These are phyloP conservation scores for Metarhizium anisopliae DNA, from an alignment of 2,329 filamentous ascomycete species.

Conservation along the genomic window DNA sequence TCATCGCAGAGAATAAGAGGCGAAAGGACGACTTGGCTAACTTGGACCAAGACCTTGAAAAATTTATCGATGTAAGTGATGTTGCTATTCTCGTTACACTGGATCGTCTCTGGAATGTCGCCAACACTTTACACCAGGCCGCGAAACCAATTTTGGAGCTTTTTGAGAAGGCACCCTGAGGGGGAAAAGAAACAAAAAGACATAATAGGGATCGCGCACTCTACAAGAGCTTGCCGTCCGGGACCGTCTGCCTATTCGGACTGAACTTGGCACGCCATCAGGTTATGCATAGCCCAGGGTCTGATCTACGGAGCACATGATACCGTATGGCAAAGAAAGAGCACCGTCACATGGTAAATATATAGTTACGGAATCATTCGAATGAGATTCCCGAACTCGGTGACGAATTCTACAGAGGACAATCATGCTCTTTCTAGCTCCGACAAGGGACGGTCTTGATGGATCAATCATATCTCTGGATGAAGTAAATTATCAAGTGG, in stretches of 20 bases:
- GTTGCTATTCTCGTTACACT: background rate
- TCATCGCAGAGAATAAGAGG: slow-evolving; percentile 71
- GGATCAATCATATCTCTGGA: too few relatives aligned
- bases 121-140: slow-evolving; percentile 41
- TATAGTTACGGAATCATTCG: too few relatives aligned
- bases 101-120: background rate
- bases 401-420: too few relatives aligned
- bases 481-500: too few relatives aligned
- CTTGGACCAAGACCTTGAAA: slow-evolving; percentile 85
- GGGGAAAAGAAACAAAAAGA: background rate
- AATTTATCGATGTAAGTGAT: slow-evolving; percentile 72
- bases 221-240: background rate
- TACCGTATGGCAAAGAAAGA: too few relatives aligned
- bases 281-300: too few relatives aligned
- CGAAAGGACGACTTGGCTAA: slow-evolving; percentile 88
- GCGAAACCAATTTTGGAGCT: slow-evolving; percentile 82
- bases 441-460: too few relatives aligned
- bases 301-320: too few relatives aligned
- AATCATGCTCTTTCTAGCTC: too few relatives aligned
- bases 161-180: slow-evolving; percentile 63
- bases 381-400: too few relatives aligned
- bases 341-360: too few relatives aligned
- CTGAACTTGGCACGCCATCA: too few relatives aligned
- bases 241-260: background rate
- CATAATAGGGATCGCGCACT: background rate